Percentiles rank a stretch among this genome's conserved stretches.
Evolutionary conservation across 1,284 basidiomycete species (phyloP).

Genomic region (Leccinum fuscescens): DNA sequence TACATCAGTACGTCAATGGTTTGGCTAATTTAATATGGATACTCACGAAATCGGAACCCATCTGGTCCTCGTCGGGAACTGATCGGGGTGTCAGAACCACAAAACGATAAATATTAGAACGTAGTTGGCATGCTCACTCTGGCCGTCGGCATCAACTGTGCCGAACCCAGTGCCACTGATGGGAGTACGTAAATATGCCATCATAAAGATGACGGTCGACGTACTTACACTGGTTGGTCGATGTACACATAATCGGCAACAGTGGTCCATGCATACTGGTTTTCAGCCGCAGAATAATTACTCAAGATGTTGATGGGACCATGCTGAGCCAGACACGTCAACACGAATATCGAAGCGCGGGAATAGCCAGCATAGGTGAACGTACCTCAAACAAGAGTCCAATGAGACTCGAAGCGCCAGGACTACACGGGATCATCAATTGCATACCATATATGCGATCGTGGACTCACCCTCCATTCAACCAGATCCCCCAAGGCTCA

Average conservation of each 20-base stretch:
- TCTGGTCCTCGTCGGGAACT: background rate
- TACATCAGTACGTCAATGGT: background rate
- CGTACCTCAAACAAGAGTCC: background rate
- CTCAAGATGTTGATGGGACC: background rate
- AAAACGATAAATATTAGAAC: background rate
- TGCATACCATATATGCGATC: background rate
- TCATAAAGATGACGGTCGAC: background rate
- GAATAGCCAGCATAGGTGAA: background rate
- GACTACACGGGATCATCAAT: background rate
- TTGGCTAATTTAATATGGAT: background rate
- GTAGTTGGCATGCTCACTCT: background rate
- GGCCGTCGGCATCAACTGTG: background rate
- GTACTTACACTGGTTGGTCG: background rate
- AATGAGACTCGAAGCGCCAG: background rate
- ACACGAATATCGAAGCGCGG: background rate
- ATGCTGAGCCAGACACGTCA: background rate
- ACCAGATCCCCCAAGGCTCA: slow-evolving; percentile 71
- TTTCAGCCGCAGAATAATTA: background rate
- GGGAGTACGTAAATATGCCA: too few relatives aligned
- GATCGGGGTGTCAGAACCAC: background rate
- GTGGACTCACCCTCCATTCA: slow-evolving; percentile 47
- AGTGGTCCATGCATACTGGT: background rate
- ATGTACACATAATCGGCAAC: background rate
- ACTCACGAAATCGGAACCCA: background rate
- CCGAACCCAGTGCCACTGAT: too few relatives aligned